Conservation (phyloP, 192 early-diverging fungal species). For the Backusella liffmaniae region DNA sequence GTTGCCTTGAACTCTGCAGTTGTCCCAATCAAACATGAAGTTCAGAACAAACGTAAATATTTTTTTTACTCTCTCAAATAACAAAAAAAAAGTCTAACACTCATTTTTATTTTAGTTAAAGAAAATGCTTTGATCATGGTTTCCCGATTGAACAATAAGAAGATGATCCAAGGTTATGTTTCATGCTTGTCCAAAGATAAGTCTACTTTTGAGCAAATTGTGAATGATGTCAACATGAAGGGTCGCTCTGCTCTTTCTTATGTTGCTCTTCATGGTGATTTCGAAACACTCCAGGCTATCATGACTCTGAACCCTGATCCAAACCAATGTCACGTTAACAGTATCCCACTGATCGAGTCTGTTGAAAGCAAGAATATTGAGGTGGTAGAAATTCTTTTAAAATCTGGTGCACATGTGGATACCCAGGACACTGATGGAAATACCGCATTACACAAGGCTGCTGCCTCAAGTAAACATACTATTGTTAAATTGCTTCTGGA, state of each 20-base stretch:
- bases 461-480: constrained; percentile 33
- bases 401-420: constrained; percentile 18
- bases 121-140: constrained; percentile 10
- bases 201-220: not conserved
- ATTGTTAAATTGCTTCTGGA: constrained; percentile 46
- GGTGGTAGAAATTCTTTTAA: constrained; percentile 8
- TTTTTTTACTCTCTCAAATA: not conserved
- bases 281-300: constrained; percentile 7
- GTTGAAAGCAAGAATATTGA: constrained; percentile 8
- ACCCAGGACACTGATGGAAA: constrained; percentile 1
- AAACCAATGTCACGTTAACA: not conserved
- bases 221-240: constrained; percentile 19
- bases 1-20: not conserved
- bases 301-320: constrained; percentile 17
- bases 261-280: not conserved
- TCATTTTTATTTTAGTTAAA: constrained; percentile 7
- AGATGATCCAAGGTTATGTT: not conserved
- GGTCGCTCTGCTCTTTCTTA: constrained; percentile 9
- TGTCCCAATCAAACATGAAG: not conserved
- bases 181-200: not conserved
- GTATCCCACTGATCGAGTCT: constrained; percentile 24
- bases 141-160: not conserved
- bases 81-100: not conserved
- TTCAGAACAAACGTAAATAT: constrained; percentile 9
- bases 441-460: constrained; percentile 45